Conservation (phyloP, 1,139 yeast genomes). For the Blastobotrys raffinosifermentans region DNA sequence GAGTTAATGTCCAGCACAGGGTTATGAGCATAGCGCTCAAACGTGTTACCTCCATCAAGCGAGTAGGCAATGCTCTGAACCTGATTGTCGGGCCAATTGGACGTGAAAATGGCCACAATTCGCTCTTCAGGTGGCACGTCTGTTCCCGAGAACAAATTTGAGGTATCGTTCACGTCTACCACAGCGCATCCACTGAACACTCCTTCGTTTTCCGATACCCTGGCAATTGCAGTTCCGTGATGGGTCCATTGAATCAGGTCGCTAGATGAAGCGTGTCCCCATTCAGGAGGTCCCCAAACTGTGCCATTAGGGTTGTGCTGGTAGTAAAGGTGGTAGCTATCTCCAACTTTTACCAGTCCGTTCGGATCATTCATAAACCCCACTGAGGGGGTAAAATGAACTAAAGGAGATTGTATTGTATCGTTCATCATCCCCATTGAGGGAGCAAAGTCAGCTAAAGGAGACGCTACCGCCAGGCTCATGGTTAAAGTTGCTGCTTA, state of each 20-base stretch:
- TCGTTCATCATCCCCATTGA: too few species aligned
- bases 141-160: conserved; percentile 32
- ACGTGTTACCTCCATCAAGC: conserved; percentile 35
- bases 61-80: conserved; percentile 35
- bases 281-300: conserved; percentile 30
- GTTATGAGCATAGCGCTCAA: conserved; percentile 28
- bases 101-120: conserved; percentile 36
- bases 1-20: conserved; percentile 33
- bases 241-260: conserved; percentile 34
- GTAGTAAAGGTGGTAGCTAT: conserved; percentile 31
- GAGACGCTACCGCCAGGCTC: too few species aligned
- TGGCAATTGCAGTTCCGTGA: conserved; percentile 29
- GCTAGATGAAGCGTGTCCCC: conserved; percentile 37
- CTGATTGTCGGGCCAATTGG: conserved; percentile 22
- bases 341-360: conserved; percentile 17
- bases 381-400: too few species aligned
- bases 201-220: conserved; percentile 27
- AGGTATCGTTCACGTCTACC: conserved; percentile 34
- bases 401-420: too few species aligned
- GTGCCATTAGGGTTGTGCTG: conserved; percentile 33
- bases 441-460: too few species aligned
- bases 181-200: conserved; percentile 37
- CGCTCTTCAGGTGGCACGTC: conserved; percentile 29
- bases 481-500: too few species aligned
- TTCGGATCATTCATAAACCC: too few species aligned